Base-by-base conservation (phyloP, 257 asterid species). In the Pogostemon cablin region DNA sequence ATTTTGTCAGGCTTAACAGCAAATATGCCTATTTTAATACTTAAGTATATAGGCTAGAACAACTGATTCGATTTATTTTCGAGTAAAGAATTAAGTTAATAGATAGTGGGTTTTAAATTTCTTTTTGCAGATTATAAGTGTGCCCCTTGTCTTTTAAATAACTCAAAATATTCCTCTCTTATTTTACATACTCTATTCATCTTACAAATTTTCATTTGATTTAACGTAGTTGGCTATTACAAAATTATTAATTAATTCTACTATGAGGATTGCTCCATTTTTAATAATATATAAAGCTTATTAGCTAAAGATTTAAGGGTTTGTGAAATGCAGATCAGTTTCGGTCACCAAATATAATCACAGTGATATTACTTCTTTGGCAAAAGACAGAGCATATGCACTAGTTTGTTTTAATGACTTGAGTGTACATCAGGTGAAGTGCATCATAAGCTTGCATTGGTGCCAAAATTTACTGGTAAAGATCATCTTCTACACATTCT, bases 301-400 rank as follows among this genome's bases (percentile, higher is more conserved):
- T 48, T 47, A 34, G 55, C 20, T 50, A 39, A 42, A 41, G 49
- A 46, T 47, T 54, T 56, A 55, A 76, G 49, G 25, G 38, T 35
- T 57, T 17, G 53, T n/a, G 61, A 60, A 11, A 47, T 52, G 68
- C 37, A 38, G 50, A 40, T 40, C 17, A 52, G 25, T 49, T 40
- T 20, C 25, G 1, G 1, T 46, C 50, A 60, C 57, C 65, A 50
- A 66, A 49, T 69, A 69, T 66, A 20, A 68, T 60, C 12, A 71
- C 87, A 86, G 95, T 17, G 95, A 88, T 75, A 88, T 88, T 65
- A 88, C 91, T 69, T 84, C 91, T 73, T 82, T 88, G 86, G 91
- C 90, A 71, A 88, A 86, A 77, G 91, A 84, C 84, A 84, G 80
- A 78, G 84, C 84, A 34, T 88, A 88, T 64, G 84, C 88, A 7